Evolutionary conservation across 2,329 filamentous ascomycete species (phyloP).

Genomic region (Xylaria sp.): DNA sequence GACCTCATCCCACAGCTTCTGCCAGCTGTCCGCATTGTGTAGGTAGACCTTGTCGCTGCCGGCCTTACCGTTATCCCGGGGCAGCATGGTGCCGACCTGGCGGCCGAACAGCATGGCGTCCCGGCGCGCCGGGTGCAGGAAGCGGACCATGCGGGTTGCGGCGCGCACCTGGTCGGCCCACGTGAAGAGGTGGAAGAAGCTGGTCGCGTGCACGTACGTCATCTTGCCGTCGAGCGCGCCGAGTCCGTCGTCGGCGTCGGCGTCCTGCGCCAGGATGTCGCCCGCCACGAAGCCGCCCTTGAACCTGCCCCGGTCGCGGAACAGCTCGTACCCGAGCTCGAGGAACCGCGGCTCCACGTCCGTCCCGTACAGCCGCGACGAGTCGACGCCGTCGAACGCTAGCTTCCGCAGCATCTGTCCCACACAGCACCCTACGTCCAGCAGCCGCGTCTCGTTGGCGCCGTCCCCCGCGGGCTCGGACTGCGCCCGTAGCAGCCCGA

Average conservation of each 20-base stretch:
- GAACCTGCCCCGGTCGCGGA: slow-evolving; percentile 59
- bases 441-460: slow-evolving; percentile 43
- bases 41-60: slow-evolving; percentile 46
- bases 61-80: slow-evolving; percentile 34
- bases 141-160: slow-evolving; percentile 51
- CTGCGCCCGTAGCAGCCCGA: slow-evolving; percentile 46
- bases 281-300: slow-evolving; percentile 56
- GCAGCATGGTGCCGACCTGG: slow-evolving; percentile 52
- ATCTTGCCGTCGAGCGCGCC: slow-evolving; percentile 46
- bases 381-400: slow-evolving; percentile 54
- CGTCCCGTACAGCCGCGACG: slow-evolving; percentile 54
- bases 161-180: slow-evolving; percentile 54
- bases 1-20: slow-evolving; percentile 59
- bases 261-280: slow-evolving; percentile 47
- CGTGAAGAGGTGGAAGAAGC: slow-evolving; percentile 57
- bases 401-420: slow-evolving; percentile 58
- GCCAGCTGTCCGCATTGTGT: slow-evolving; percentile 57
- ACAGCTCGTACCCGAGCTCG: slow-evolving; percentile 67
- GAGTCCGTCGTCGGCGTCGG: slow-evolving; percentile 30
- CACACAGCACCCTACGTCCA: slow-evolving; percentile 58
- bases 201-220: slow-evolving; percentile 55
- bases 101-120: slow-evolving; percentile 57
- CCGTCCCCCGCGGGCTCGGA: not conserved
- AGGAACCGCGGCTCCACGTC: slow-evolving; percentile 58
- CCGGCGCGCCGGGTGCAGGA: slow-evolving; percentile 50